Base-by-base conservation (phyloP, 148 eudicot species). In the Fagopyrum tataricum region DNA sequence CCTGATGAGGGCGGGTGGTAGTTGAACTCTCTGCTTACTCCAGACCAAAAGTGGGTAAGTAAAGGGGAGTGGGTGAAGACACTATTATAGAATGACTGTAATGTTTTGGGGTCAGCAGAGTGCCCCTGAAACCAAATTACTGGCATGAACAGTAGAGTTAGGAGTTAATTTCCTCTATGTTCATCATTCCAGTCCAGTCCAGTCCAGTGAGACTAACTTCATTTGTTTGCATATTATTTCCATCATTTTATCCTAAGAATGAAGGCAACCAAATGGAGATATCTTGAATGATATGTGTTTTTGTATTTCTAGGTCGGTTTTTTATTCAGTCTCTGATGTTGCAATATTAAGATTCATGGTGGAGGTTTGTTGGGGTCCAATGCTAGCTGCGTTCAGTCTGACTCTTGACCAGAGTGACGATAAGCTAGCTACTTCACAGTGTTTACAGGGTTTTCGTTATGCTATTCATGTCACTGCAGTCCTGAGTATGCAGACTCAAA, bases 301-400 rank as follows among this genome's bases (percentile, higher is more conserved):
- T 78, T 73, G 66, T 80, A 13, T 74, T 24, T 81, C 81, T 92
- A 94, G 98, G 87, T 84, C 89, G 76, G 81, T 84, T 52, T 94
- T 81, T 72, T 83, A 91, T 81, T 79, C 88, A 58, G 89, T 94
- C 51, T 73, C 93, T 52, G 96, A 94, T 83, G 85, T 89, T 46
- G 87, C 96, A 43, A 91, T 95, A 84, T 78, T 95, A 85, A 91
- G 96, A 85, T 95, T 95, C 73, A 95, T 95, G 98, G 91, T 86
- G 78, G 98, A 95, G 84, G 90, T 88, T 77, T 90, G 97, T 82
- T 95, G 98, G 98, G 98, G 97, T 53, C 98, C 98, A 9, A 88
- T 95, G 98, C 86, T 95, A 49, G 98, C 98, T 79, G 98, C 98
- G 52, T 95, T 95, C 80, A 95, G 98, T 84, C 82, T 95, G 82